Conservation (phyloP, 140 eudicot genomes). For the Senecio squalidus region DNA sequence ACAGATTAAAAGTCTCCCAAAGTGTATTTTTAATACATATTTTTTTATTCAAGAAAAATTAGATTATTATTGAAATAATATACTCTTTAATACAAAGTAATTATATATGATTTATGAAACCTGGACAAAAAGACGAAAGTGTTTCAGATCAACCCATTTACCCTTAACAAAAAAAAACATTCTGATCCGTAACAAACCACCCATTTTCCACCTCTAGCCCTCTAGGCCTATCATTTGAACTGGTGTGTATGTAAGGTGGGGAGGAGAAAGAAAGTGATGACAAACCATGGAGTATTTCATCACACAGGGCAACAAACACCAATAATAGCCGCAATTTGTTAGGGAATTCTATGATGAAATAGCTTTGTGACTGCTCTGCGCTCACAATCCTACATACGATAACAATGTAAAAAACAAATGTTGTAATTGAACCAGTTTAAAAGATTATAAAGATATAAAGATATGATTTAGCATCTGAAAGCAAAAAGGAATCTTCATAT, state of each 20-base stretch:
- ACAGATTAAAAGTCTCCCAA: neutral
- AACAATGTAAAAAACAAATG: neutral
- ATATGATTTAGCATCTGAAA: neutral
- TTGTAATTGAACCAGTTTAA: too few relatives aligned
- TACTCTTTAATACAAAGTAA: too few relatives aligned
- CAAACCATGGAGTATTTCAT: neutral
- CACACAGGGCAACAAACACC: neutral
- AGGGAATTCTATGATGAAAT: conserved; percentile 65
- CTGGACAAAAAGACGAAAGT: neutral
- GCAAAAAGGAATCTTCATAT: neutral
- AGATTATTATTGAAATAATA: neutral
- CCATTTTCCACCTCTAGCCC: neutral
- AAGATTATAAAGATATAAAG: too few relatives aligned
- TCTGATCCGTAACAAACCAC: neutral
- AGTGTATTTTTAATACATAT: neutral
- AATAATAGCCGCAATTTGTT: conserved; percentile 2
- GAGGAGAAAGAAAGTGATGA: neutral
- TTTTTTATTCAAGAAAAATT: neutral
- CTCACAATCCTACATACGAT: conserved; percentile 72
- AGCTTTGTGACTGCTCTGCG: conserved; percentile 77
- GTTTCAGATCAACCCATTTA: neutral
- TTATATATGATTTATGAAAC: neutral
- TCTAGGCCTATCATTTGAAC: neutral
- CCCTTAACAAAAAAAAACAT: neutral
- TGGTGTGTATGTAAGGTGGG: neutral